Base-by-base conservation (phyloP, 2,329 filamentous ascomycete genomes). In the Pseudonectria buxi region DNA sequence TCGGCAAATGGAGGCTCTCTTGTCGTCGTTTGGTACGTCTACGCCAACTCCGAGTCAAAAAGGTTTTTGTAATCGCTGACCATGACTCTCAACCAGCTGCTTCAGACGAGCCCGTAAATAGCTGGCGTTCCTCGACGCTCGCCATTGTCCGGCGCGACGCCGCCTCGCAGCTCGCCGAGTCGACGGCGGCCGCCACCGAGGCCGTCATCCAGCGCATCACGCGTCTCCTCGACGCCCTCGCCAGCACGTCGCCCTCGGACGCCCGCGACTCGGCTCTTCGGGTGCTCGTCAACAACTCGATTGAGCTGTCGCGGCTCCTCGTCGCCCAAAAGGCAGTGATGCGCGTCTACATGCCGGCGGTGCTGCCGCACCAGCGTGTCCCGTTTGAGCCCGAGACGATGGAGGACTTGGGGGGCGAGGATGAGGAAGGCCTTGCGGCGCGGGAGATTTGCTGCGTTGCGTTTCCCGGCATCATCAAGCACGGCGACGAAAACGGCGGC, bases 71-170 rank as follows among this genome's bases (percentile, higher is more conserved):
- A n/a, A n/a, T 7, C n/a, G 25, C 29, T 22, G n/a, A 12, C 15
- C 10, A 31, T 28, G 18, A 39, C 30, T 29, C 44, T 10, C 39
- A 27, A 28, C 7, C 37, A 57, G 52, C 56, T 61, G 65, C 62
- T 32, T 66, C 72, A 5, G 61, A 64, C 30, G 70, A 75, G 42
- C 63, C 70, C 22, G 67, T 79, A 42, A 82, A 81, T 52, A 73
- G 78, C 51, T 83, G 79, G 79, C 75, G 80, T 26, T 75, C 78
- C 6, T 65, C 69, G n/a, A 83, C 79, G 2, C 65, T 83, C 27
- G 67, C 73, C 16, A 65, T 79, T 28, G 56, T 83, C 33, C 69
- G 68, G 35, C 74, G 74, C 47, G 73, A 75, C 40, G 64, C 70
- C 6, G 55, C 60, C 12, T 50, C 62, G 24, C 67, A 62, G 37